These are phyloP conservation scores for Melanomma pulvis-pyrius DNA, from an alignment of 495 filamentous ascomycete species.

Conservation along the genomic window DNA sequence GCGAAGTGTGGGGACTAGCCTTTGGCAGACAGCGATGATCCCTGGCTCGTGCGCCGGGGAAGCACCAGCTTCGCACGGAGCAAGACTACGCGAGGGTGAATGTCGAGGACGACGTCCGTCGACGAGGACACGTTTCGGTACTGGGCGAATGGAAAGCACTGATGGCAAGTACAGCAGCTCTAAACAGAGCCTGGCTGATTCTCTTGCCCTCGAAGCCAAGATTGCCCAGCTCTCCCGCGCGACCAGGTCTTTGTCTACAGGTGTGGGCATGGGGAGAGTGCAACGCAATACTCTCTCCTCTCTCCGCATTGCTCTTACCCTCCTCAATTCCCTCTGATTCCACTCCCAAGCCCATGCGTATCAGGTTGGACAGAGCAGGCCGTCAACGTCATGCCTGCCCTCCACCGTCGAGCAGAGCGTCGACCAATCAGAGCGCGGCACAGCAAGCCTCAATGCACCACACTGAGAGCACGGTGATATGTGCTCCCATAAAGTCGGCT, in stretches of 20 bases:
- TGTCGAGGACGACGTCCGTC: background rate
- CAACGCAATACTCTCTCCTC: background rate
- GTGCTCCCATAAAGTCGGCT: slow-evolving; percentile 2
- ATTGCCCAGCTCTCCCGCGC: too few species aligned
- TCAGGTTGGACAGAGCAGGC: slow-evolving; percentile 15
- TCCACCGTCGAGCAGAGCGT: background rate
- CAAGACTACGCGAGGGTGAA: slow-evolving; percentile 4
- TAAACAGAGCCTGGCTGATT: too few species aligned
- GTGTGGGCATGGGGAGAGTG: too few species aligned
- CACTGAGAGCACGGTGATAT: background rate
- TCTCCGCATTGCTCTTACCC: background rate
- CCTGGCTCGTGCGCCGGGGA: slow-evolving; percentile 22
- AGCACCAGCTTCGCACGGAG: background rate
- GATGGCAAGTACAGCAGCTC: too few species aligned
- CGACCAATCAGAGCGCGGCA: slow-evolving; percentile 25
- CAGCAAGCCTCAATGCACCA: slow-evolving; percentile 15
- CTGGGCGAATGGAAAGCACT: too few species aligned
- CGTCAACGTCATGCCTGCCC: slow-evolving; percentile 6
- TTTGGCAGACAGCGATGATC: slow-evolving; percentile 14
- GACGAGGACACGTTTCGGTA: background rate
- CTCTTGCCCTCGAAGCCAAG: too few species aligned
- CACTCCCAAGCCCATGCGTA: slow-evolving; percentile 7
- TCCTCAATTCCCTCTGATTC: background rate
- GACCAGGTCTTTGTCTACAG: too few species aligned
- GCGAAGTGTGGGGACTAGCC: slow-evolving; percentile 11